Percentiles rank a stretch among this genome's conserved stretches.
These are phyloP conservation scores for Apophysomyces elegans DNA, from an alignment of 371 early-diverging fungal species.

Conservation along the genomic window DNA sequence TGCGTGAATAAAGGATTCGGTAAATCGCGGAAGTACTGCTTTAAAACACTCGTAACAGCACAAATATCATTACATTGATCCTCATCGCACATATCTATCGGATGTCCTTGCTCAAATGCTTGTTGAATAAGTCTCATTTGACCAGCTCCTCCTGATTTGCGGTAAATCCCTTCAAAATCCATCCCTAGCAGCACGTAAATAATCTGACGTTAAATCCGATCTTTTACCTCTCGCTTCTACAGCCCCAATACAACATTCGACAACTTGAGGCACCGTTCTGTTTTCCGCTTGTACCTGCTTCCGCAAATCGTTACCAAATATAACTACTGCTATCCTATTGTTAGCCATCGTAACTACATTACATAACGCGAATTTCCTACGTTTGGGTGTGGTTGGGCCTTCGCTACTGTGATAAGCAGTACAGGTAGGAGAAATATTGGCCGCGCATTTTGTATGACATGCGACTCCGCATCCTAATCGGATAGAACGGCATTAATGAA, in stretches of 20 bases:
- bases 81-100: slow-evolving; percentile 51
- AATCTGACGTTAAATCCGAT: too few species aligned
- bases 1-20: slow-evolving; percentile 90
- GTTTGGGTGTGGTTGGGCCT: slow-evolving; percentile 10
- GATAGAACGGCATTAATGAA: background rate
- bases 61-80: slow-evolving; percentile 65
- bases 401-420: slow-evolving; percentile 22
- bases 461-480: slow-evolving; percentile 39
- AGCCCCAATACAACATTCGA: slow-evolving; percentile 74
- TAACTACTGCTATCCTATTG: slow-evolving; percentile 11
- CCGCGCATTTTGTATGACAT: slow-evolving; percentile 45
- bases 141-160: slow-evolving; percentile 85
- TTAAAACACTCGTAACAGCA: slow-evolving; percentile 87
- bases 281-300: slow-evolving; percentile 42
- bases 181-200: slow-evolving; percentile 25
- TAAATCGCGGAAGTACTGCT: slow-evolving; percentile 91
- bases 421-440: slow-evolving; percentile 34
- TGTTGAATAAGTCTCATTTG: slow-evolving; percentile 73
- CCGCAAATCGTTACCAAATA: slow-evolving; percentile 45
- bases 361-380: background rate
- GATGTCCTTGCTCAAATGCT: slow-evolving; percentile 51
- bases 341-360: background rate
- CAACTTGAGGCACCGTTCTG: slow-evolving; percentile 68
- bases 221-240: slow-evolving; percentile 64
- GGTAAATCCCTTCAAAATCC: slow-evolving; percentile 81